Conservation (phyloP, 2,329 filamentous ascomycete species). For the Trichoderma citrinoviride region DNA sequence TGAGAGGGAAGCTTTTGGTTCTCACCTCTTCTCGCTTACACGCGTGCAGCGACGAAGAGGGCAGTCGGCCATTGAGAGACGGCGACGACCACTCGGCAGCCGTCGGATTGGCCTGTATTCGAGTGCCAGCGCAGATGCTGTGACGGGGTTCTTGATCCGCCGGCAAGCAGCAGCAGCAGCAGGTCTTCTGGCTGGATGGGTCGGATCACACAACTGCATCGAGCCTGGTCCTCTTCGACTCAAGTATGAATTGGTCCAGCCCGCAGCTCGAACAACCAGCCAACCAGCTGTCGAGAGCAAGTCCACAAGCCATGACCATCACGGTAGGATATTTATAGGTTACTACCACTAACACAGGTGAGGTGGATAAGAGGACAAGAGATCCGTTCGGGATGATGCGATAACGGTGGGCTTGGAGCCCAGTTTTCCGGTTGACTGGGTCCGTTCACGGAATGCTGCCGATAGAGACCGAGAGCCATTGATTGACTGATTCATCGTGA, state of each 20-base stretch:
- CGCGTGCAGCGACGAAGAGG: background rate
- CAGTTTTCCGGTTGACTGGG: background rate
- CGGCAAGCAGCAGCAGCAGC: background rate
- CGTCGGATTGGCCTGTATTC: background rate
- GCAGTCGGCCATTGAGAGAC: background rate
- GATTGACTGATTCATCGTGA: background rate
- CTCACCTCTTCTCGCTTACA: slow-evolving; percentile 2
- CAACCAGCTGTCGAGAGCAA: background rate
- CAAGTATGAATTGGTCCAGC: background rate
- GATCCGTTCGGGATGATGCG: slow-evolving; percentile 1
- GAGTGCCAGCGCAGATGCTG: slow-evolving; percentile 2
- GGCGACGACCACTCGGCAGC: background rate
- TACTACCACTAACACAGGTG: too few species aligned
- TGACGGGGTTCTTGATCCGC: background rate
- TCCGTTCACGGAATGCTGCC: background rate
- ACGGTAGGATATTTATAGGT: slow-evolving; percentile 2
- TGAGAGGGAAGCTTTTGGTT: background rate
- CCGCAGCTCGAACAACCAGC: background rate
- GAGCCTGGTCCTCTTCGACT: background rate
- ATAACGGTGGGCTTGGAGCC: background rate
- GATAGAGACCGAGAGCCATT: background rate
- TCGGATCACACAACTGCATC: background rate
- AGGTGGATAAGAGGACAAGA: background rate
- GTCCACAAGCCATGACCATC: background rate
- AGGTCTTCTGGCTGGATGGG: background rate